Conservation (phyloP, 345 rosid genomes). For the Rhizophora apiculata region DNA sequence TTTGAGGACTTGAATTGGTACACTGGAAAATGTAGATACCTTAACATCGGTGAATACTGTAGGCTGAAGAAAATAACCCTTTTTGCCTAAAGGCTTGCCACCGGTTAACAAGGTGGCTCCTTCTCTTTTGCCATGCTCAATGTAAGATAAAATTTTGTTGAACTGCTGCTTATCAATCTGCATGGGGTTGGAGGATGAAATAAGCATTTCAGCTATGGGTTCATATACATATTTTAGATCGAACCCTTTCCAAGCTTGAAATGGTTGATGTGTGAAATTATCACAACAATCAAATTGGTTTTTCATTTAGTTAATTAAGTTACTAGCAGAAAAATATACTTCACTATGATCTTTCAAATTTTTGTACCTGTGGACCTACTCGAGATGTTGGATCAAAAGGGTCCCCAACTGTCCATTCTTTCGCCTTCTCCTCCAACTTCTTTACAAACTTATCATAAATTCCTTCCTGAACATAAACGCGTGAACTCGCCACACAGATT, state of each 20-base stretch:
- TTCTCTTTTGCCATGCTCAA: constrained; percentile 64
- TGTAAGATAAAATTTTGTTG: constrained; percentile 55
- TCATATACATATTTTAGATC: no score
- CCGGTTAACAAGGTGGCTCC: constrained; percentile 74
- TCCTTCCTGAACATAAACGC: constrained; percentile 81
- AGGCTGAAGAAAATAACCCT: constrained; percentile 71
- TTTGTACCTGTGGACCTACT: constrained; percentile 75
- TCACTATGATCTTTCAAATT: not conserved
- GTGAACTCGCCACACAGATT: constrained; percentile 72
- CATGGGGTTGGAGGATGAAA: not conserved
- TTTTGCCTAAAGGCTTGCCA: constrained; percentile 47
- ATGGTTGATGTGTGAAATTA: no score
- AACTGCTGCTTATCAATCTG: constrained; percentile 65
- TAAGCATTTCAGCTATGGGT: not conserved
- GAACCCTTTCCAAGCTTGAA: no score
- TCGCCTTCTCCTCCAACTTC: constrained; percentile 56
- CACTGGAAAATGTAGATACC: constrained; percentile 27
- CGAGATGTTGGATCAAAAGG: constrained; percentile 54
- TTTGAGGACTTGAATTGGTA: not conserved
- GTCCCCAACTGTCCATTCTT: constrained; percentile 61
- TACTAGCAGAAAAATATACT: no score
- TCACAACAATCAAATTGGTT: no score
- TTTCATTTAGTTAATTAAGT: no score
- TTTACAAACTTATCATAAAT: constrained; percentile 53
- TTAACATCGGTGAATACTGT: constrained; percentile 60